A percentile compares a stretch with the other conserved stretches of the same genome.
phyloP scores from a whole-genome alignment of 768 basidiomycete species.

The Lentinula detonsa region DNA sequence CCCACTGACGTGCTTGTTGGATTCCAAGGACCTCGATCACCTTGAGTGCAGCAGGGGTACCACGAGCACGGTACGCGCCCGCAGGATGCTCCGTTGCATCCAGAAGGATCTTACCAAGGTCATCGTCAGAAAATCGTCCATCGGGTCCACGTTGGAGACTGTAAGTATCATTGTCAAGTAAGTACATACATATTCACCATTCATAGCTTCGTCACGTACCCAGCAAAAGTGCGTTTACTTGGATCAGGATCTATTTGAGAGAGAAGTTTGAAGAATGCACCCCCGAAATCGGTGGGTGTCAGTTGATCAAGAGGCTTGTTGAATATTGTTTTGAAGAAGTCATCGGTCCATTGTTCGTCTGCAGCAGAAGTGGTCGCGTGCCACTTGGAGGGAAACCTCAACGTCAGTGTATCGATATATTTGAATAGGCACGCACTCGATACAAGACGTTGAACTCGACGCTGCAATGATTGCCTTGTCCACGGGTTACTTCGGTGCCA shows the following conservation, averaged over 20 bases:
- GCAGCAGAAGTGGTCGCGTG: conserved; percentile 52
- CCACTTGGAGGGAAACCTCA: conserved; percentile 31
- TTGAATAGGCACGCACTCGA: conserved; percentile 20
- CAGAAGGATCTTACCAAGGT: conserved; percentile 58
- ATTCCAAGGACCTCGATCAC: conserved; percentile 69
- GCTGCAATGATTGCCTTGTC: conserved; percentile 60
- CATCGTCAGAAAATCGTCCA: conserved; percentile 57
- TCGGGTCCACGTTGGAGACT: conserved; percentile 45
- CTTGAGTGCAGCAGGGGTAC: conserved; percentile 58
- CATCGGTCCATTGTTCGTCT: conserved; percentile 52
- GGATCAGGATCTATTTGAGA: conserved; percentile 24
- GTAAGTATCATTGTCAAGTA: background rate
- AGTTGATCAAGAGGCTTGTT: conserved; percentile 21
- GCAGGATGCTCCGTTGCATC: conserved; percentile 54
- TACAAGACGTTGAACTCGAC: conserved; percentile 62
- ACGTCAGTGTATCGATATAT: background rate
- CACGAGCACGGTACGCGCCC: conserved; percentile 62
- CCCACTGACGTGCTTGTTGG: conserved; percentile 61
- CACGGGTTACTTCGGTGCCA: conserved; percentile 32
- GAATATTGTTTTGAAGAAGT: conserved; percentile 39
- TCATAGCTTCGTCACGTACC: conserved; percentile 24
- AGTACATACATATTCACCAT: background rate
- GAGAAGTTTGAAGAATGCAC: conserved; percentile 23
- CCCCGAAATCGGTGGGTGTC: conserved; percentile 30
- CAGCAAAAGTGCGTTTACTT: conserved; percentile 49